A percentile compares a stretch with the other conserved stretches of the same genome.
These are phyloP conservation scores for Neohortaea acidophila DNA, from an alignment of 495 filamentous ascomycete genomes.

Conservation along the genomic window DNA sequence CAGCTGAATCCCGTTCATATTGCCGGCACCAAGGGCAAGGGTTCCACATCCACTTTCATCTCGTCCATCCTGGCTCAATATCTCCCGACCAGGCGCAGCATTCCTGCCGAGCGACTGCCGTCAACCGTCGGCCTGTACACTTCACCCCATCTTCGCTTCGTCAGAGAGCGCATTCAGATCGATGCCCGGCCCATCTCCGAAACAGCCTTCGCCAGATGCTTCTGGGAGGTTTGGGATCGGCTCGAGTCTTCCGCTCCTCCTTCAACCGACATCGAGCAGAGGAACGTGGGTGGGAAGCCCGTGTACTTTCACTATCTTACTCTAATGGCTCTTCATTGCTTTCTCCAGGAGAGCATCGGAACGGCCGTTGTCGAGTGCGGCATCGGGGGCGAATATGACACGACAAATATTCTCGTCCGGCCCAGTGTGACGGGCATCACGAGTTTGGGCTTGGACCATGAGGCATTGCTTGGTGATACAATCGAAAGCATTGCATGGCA, in stretches of 20 bases:
- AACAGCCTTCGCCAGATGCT: slow-evolving; percentile 62
- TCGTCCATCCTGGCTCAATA: slow-evolving; percentile 48
- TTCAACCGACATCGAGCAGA: slow-evolving; percentile 16
- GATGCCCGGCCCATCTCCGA: slow-evolving; percentile 60
- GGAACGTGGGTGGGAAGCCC: slow-evolving; percentile 41
- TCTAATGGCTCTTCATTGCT: slow-evolving; percentile 78
- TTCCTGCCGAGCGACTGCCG: slow-evolving; percentile 20
- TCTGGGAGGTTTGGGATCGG: slow-evolving; percentile 80
- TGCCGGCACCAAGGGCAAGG: slow-evolving; percentile 89
- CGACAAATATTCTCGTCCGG: slow-evolving; percentile 70
- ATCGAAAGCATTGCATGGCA: slow-evolving; percentile 95
- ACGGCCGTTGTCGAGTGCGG: slow-evolving; percentile 83
- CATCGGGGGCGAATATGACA: slow-evolving; percentile 84
- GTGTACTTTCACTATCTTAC: slow-evolving; percentile 86
- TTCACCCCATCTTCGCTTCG: slow-evolving; percentile 74
- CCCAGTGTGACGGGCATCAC: slow-evolving; percentile 66
- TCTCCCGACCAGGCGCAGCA: slow-evolving; percentile 21
- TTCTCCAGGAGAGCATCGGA: slow-evolving; percentile 63
- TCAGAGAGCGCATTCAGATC: slow-evolving; percentile 79
- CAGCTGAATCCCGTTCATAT: slow-evolving; percentile 66
- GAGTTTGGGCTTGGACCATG: slow-evolving; percentile 83
- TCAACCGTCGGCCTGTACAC: slow-evolving; percentile 60
- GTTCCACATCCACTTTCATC: slow-evolving; percentile 59
- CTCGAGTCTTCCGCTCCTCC: slow-evolving; percentile 36
- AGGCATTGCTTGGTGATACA: slow-evolving; percentile 59